Evolutionary conservation across 192 early-diverging fungal genomes (phyloP), one percentile per base, ranked within the genome.

Genomic region (Entophlyctis luteolus): DNA sequence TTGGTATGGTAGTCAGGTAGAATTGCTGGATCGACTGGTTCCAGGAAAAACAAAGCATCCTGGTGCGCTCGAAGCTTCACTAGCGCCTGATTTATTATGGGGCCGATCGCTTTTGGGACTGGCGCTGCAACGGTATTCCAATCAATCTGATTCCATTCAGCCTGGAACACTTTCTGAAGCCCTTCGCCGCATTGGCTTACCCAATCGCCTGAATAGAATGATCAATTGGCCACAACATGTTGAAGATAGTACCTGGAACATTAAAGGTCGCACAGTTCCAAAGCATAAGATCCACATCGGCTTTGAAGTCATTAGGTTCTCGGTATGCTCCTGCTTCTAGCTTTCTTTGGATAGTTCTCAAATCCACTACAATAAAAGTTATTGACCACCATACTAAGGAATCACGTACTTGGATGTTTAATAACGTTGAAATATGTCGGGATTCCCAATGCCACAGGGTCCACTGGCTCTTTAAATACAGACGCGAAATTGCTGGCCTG

Each of bases 381-480:
- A 52, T 20, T 20, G 25, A 52, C 6, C 8, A 52, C 10, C 25
- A 6, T 52, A 12, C 49, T 12, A 14, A 39, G 25, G 14, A 42
- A 1, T 20, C 34, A 54, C 63, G 20, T 42, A 66, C 63, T 93
- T 16, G 91, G 91, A 37, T 86, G 70, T 55, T 90, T 92, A 73
- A 93, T 81, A 14, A 96, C 79, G 2, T 74, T 79, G 29, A 87
- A 86, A 77, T 97, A 97, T 62, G 88, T 83, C 22, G 93, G 94
- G 47, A 95, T 90, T 55, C 85, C 85, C 66, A 94, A 78, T 2
- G 81, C 82, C 16, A 90, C 84, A 23, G 82, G 86, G 67, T 97
- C 94, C 27, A 97, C 94, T 4, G 95, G 93, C 54, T 83, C 79
- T 46, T 58, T 33, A 67, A 78, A 78, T 10, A 70, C 45, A 14